A percentile compares a stretch with the other conserved stretches of the same genome.
These are phyloP conservation scores for Ceratocystis huliohia DNA, from an alignment of 2,329 filamentous ascomycete species.

Conservation along the genomic window DNA sequence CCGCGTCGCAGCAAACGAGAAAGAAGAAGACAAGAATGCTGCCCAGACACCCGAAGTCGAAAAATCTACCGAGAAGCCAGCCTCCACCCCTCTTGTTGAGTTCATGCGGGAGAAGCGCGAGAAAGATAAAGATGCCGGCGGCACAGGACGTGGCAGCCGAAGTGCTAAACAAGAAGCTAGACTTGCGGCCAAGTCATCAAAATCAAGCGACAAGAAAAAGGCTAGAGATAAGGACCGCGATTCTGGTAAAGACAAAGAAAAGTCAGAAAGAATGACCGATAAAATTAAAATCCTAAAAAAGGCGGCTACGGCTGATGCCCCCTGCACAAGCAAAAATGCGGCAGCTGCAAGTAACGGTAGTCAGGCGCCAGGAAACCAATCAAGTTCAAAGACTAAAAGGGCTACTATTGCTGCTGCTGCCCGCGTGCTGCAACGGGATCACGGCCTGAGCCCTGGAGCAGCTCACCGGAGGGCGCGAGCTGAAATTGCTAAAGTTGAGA, in stretches of 20 bases:
- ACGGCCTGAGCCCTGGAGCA: conserved; percentile 51
- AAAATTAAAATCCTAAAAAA: conserved; percentile 52
- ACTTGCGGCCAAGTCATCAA: conserved; percentile 33
- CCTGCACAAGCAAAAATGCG: conserved; percentile 29
- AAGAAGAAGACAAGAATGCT: conserved; percentile 32
- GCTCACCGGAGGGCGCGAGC: conserved; percentile 48
- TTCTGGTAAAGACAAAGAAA: conserved; percentile 36
- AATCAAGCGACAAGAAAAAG: conserved; percentile 35
- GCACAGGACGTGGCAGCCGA: conserved; percentile 40
- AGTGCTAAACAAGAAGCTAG: conserved; percentile 43
- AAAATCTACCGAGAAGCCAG: conserved; percentile 42
- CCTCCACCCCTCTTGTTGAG: conserved; percentile 76
- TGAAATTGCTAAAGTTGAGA: conserved; percentile 45
- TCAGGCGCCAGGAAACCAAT: background rate
- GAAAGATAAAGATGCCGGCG: conserved; percentile 44
- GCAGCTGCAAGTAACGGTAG: conserved; percentile 25
- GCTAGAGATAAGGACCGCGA: conserved; percentile 45
- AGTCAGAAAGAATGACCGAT: conserved; percentile 41
- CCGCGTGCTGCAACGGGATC: conserved; percentile 51
- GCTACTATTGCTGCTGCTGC: conserved; percentile 52
- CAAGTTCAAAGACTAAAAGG: conserved; percentile 38
- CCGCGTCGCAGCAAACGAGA: conserved; percentile 38
- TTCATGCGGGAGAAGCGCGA: conserved; percentile 80
- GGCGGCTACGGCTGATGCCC: conserved; percentile 35
- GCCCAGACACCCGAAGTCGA: conserved; percentile 33